Base-by-base conservation (phyloP, 2,329 filamentous ascomycete genomes). In the Diplodia mutila region DNA sequence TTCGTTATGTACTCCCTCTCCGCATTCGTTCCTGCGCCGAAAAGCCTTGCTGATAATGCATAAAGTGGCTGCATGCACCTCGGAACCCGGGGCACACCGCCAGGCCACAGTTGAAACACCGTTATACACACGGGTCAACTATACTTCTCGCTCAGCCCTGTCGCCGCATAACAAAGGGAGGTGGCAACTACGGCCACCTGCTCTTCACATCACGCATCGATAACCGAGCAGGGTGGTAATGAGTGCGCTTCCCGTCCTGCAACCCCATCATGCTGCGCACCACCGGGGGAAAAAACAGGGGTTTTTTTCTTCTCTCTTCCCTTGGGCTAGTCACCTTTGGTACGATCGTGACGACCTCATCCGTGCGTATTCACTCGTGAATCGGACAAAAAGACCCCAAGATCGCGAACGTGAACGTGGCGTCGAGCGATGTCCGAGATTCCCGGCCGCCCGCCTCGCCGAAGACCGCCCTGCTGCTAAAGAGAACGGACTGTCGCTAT, bases 101-200 rank as follows among this genome's bases (percentile, higher is more conserved):
- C 46, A 11, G 21, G 12, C 7, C 5, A 18, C 27, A 63, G 46
- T 51, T 63, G 59, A 63, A 63, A 51, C 59, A 23, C 37, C 39
- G 23, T 39, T 63, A 63, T 63, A 63, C 46, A 29, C 59, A 52
- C 29, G 46, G 59, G 42, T 27, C 59, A 51, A 9, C 29, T 63
- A 63, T 37, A 63, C 29, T 8, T 11, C 57, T 61, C 57, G 57
- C 46, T 63, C 59, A 51, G 59, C 59, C 42, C 59, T 37, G 46
- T 37, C 46, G 29, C 16, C 23, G 21, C 34, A 37, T 39, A 11
- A 37, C n/a, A 32, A 21, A 34, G 12, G n/a, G n/a, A 8, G n/a
- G 53, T 27, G 49, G 32, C 32, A 21, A 23, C 53, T 21, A 8
- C 32, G 9, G 14, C 18, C 32, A 37, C 53, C 3, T 21, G 32